Evolutionary conservation across 2,329 filamentous ascomycete species (phyloP).

Genomic region (Monosporascus sp.): DNA sequence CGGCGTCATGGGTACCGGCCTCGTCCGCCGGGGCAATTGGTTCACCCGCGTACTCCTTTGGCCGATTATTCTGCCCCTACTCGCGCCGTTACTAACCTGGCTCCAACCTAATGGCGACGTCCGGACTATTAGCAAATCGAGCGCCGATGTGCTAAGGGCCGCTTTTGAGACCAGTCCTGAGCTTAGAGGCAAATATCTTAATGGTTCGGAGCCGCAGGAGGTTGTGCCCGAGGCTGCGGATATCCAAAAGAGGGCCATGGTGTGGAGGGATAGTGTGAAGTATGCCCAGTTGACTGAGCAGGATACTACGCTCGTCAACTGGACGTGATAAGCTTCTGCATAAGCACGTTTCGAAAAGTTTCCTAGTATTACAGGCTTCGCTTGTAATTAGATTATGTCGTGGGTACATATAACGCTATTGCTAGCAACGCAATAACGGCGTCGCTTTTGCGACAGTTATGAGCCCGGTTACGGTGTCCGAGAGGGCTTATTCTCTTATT

Average conservation of each 20-base stretch:
- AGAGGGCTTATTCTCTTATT: no score
- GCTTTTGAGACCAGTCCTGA: background rate
- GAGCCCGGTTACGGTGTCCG: no score
- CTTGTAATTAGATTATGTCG: no score
- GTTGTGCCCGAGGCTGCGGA: constrained; percentile 1
- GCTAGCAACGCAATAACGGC: no score
- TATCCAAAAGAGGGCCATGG: background rate
- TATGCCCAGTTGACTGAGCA: constrained; percentile 1
- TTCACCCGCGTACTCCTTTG: background rate
- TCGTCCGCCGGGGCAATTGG: background rate
- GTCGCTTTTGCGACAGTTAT: no score
- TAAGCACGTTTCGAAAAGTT: no score
- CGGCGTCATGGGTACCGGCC: background rate
- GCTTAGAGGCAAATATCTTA: constrained; percentile 1
- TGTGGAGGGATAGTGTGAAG: constrained; percentile 2
- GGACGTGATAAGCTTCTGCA: background rate
- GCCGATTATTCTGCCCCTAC: background rate
- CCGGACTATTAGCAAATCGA: constrained; percentile 1
- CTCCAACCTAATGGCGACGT: background rate
- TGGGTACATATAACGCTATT: no score
- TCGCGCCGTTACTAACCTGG: background rate
- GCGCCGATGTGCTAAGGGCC: background rate
- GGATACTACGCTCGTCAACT: background rate
- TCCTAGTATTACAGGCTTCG: no score
- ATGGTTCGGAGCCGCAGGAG: constrained; percentile 1